Conservation (phyloP, 148 eudicot species). For the Mesembryanthemum crystallinum region DNA sequence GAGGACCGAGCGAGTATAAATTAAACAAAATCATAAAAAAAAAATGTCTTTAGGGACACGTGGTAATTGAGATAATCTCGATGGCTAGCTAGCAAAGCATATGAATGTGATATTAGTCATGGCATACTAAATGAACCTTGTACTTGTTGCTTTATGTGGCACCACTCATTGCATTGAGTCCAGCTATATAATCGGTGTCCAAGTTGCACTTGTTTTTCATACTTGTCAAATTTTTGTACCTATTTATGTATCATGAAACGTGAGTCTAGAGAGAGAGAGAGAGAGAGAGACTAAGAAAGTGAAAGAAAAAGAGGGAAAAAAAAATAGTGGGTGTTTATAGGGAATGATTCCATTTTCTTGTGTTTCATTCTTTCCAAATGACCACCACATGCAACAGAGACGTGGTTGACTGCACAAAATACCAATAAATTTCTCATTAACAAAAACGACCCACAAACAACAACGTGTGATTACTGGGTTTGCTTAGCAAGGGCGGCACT, state of each 20-base stretch:
- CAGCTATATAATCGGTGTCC: neutral
- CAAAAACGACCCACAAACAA: neutral
- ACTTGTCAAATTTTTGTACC: neutral
- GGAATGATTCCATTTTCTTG: slow-evolving; percentile 20
- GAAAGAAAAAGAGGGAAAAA: too few relatives aligned
- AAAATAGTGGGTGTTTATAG: neutral
- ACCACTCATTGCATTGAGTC: neutral
- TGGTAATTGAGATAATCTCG: neutral
- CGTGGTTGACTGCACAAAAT: slow-evolving; percentile 29
- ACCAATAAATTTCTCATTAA: slow-evolving; percentile 15
- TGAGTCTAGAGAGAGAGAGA: neutral
- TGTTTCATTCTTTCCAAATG: slow-evolving; percentile 15
- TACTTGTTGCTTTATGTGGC: neutral
- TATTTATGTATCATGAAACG: neutral
- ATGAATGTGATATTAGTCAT: neutral
- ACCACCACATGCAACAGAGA: slow-evolving; percentile 23
- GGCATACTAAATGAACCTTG: neutral
- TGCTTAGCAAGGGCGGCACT: slow-evolving; percentile 20
- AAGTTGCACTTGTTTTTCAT: slow-evolving; percentile 4
- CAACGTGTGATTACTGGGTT: slow-evolving; percentile 20
- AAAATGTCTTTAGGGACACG: neutral
- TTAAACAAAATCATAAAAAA: neutral
- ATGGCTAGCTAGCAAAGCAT: neutral
- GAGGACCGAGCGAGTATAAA: too few relatives aligned
- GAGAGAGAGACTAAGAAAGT: too few relatives aligned